Evolutionary conservation across 345 rosid genomes (phyloP).

Genomic region (Gossypium thurberi): DNA sequence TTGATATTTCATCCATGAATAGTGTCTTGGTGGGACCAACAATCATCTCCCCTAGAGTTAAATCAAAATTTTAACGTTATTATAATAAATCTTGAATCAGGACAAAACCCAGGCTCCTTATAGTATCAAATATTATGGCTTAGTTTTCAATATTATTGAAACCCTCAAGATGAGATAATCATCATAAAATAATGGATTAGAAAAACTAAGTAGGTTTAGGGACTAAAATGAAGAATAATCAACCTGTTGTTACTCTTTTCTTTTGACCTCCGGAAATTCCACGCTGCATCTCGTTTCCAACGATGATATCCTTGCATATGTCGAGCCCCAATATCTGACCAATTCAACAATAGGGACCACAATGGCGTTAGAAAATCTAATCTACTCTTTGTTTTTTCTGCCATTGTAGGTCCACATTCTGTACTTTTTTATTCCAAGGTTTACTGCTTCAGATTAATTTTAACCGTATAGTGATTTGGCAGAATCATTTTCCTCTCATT

Average conservation of each 20-base stretch:
- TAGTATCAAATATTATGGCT: too few species aligned
- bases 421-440: not conserved
- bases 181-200: too few species aligned
- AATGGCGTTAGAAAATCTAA: not conserved
- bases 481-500: too few species aligned
- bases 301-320: constrained; percentile 72
- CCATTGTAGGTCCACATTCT: not conserved
- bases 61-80: not conserved
- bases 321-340: constrained; percentile 78
- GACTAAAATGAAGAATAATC: not conserved
- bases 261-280: constrained; percentile 93
- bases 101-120: not conserved
- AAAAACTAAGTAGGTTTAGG: not conserved
- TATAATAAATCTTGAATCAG: not conserved
- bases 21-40: constrained; percentile 89
- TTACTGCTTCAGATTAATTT: not conserved
- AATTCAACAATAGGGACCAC: constrained; percentile 2
- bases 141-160: too few species aligned
- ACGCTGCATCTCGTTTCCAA: constrained; percentile 74
- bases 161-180: too few species aligned
- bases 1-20: constrained; percentile 95
- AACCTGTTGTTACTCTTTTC: constrained; percentile 88
- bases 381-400: not conserved
- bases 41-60: constrained; percentile 75
- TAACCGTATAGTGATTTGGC: not conserved